phyloP scores from a whole-genome alignment of 2,329 filamentous ascomycete species.

The Phialophora verrucosa region DNA sequence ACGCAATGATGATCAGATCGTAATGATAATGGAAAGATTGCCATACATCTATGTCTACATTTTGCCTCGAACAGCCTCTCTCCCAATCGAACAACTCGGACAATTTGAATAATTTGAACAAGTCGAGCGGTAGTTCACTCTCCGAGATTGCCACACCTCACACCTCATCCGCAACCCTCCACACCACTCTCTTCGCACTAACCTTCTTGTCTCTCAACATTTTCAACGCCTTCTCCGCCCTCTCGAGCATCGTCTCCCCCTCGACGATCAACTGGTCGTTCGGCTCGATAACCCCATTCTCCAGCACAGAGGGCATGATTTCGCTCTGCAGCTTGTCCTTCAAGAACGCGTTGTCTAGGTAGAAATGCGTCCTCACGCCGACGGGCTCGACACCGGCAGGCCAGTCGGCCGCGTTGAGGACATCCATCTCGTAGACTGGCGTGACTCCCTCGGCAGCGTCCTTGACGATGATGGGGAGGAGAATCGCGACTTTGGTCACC shows the following conservation, averaged over 20 bases:
- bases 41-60: no score
- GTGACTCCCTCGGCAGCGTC: conserved; percentile 55
- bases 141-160: background rate
- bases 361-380: conserved; percentile 64
- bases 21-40: no score
- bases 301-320: conserved; percentile 59
- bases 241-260: conserved; percentile 49
- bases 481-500: conserved; percentile 61
- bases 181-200: conserved; percentile 46
- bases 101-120: no score
- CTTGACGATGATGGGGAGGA: conserved; percentile 65
- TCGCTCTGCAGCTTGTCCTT: conserved; percentile 61
- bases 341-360: conserved; percentile 60
- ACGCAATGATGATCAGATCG: no score
- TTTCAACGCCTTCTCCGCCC: conserved; percentile 52
- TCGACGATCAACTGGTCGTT: conserved; percentile 52
- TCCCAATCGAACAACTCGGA: no score
- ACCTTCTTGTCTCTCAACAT: conserved; percentile 51
- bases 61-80: no score
- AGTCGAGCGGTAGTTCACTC: no score
- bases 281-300: conserved; percentile 48
- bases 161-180: conserved; percentile 30
- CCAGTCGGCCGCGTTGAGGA: conserved; percentile 55
- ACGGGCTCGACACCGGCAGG: conserved; percentile 57
- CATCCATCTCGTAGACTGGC: conserved; percentile 63